These are phyloP conservation scores for Punctularia strigosozonata DNA, from an alignment of 768 basidiomycete species.

Conservation along the genomic window DNA sequence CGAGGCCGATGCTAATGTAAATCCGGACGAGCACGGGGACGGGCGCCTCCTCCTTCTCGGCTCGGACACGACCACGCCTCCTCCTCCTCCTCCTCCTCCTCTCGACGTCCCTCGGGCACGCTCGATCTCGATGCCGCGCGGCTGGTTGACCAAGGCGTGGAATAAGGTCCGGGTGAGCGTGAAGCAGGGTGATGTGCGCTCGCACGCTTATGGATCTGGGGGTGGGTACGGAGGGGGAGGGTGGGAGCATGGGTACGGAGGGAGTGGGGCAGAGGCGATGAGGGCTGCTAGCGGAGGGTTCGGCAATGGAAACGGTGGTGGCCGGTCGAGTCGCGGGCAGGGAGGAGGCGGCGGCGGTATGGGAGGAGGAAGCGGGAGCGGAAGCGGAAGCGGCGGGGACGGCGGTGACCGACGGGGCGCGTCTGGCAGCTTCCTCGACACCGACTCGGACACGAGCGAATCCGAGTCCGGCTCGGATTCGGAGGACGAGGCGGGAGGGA, in stretches of 20 bases:
- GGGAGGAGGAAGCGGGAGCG: conserved; percentile 6
- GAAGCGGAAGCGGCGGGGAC: conserved; percentile 15
- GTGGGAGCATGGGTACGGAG: background rate
- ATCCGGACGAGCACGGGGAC: background rate
- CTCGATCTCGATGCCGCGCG: background rate
- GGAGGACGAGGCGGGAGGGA: conserved; percentile 30
- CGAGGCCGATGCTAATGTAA: too few relatives aligned
- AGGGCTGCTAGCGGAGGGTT: conserved; percentile 6
- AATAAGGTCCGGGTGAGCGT: background rate
- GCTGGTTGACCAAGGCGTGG: background rate
- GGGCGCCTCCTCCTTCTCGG: background rate
- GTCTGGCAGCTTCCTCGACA: background rate
- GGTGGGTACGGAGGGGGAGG: conserved; percentile 10
- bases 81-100: background rate
- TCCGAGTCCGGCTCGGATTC: conserved; percentile 18
- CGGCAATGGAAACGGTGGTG: conserved; percentile 10
- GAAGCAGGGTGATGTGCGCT: background rate
- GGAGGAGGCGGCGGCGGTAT: conserved; percentile 17
- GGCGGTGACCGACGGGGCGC: conserved; percentile 29
- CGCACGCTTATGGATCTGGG: conserved; percentile 1
- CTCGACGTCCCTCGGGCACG: background rate
- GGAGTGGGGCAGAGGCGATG: background rate
- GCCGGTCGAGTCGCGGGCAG: conserved; percentile 11
- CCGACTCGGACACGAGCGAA: conserved; percentile 10
- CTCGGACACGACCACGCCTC: background rate